Percentiles rank a stretch among this genome's conserved stretches.
Conservation (phyloP, 805 yeast species). For the Ogataea saltuana region DNA sequence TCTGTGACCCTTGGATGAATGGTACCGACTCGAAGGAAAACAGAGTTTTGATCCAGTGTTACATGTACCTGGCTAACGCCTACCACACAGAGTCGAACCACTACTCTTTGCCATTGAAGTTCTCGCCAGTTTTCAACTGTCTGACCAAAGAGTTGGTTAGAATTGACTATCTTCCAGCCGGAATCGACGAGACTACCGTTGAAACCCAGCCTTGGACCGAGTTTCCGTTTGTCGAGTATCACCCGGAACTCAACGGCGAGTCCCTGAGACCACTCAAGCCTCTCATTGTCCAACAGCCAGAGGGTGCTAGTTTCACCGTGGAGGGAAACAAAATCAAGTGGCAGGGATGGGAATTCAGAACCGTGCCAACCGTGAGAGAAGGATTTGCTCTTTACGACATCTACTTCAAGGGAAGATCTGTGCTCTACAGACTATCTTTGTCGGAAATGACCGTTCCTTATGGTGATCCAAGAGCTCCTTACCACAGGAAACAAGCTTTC, state of each 20-base stretch:
- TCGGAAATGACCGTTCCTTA: constrained; percentile 89
- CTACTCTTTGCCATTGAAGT: constrained; percentile 71
- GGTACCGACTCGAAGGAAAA: constrained; percentile 66
- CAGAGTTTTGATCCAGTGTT: constrained; percentile 68
- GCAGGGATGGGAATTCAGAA: constrained; percentile 86
- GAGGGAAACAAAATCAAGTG: constrained; percentile 63
- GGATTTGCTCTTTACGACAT: constrained; percentile 76
- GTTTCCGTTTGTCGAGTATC: constrained; percentile 67
- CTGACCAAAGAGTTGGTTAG: constrained; percentile 60
- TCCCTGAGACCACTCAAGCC: constrained; percentile 64
- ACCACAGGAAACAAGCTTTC: constrained; percentile 83
- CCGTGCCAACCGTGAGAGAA: constrained; percentile 70
- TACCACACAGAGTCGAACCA: constrained; percentile 72
- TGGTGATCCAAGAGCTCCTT: constrained; percentile 82
- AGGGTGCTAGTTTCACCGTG: constrained; percentile 70
- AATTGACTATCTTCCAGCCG: constrained; percentile 74
- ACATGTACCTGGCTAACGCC: constrained; percentile 69
- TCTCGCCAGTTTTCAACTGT: constrained; percentile 71
- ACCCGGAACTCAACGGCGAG: constrained; percentile 66
- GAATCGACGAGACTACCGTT: constrained; percentile 56
- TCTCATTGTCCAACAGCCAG: constrained; percentile 69
- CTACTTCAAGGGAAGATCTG: constrained; percentile 72
- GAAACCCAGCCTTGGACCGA: constrained; percentile 63
- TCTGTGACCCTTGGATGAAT: constrained; percentile 83
- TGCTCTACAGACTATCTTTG: constrained; percentile 69